A percentile compares a stretch with the other conserved stretches of the same genome.
Conservation (phyloP, 306 rosid species). For the Hippophae gyantsensis region DNA sequence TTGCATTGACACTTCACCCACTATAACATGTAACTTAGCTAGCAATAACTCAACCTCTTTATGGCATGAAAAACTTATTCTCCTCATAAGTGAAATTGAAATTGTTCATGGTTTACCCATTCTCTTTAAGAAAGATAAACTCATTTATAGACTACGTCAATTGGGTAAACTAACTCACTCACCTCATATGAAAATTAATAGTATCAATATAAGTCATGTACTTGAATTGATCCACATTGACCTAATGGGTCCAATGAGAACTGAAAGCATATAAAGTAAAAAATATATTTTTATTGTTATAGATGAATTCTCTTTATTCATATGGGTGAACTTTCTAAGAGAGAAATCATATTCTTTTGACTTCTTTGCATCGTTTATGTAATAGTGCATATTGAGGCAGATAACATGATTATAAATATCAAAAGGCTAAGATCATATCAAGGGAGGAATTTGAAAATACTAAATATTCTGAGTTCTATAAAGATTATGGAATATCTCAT, state of each 20-base stretch:
- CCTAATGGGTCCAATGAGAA: not conserved
- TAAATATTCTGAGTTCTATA: not conserved
- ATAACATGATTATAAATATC: no score
- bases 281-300: no score
- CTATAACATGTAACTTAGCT: no score
- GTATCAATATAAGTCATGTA: no score
- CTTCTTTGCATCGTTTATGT: not conserved
- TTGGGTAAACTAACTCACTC: no score
- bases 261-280: not conserved
- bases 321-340: not conserved
- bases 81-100: not conserved
- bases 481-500: not conserved
- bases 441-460: not conserved
- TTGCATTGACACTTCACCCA: no score
- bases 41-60: no score
- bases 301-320: not conserved
- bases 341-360: not conserved
- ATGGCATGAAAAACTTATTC: not conserved
- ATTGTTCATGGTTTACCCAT: not conserved
- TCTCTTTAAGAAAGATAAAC: no score
- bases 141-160: not conserved
- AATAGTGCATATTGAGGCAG: not conserved
- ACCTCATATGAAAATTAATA: not conserved
- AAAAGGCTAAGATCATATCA: not conserved
- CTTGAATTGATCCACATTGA: not conserved